Conservation (phyloP, 768 basidiomycete species). For the Termitomyces sp. region DNA sequence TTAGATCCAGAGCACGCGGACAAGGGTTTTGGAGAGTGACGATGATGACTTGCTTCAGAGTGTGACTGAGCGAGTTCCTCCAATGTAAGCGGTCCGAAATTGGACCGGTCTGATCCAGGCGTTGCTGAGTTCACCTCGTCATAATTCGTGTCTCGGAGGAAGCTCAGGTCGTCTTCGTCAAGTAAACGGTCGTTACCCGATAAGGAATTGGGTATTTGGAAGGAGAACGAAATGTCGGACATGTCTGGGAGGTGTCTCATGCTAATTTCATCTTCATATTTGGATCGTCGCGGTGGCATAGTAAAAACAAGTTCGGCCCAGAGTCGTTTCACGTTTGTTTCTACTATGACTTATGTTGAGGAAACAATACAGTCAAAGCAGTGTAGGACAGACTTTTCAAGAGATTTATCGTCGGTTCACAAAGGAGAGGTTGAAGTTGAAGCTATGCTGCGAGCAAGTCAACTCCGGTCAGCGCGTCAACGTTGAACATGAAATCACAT, state of each 20-base stretch:
- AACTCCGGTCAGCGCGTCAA: neutral
- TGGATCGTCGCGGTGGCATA: constrained; percentile 19
- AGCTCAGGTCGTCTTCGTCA: constrained; percentile 38
- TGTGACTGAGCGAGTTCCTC: constrained; percentile 23
- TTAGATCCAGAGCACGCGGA: neutral
- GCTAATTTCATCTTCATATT: constrained; percentile 36
- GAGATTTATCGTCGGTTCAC: neutral
- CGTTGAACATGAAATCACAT: constrained; percentile 7
- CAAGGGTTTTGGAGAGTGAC: neutral
- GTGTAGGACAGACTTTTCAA: neutral
- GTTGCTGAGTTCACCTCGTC: constrained; percentile 27
- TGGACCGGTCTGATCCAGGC: constrained; percentile 19
- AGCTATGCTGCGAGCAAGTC: neutral
- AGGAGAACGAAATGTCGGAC: constrained; percentile 46
- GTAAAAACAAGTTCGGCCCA: neutral
- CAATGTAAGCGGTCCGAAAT: constrained; percentile 28
- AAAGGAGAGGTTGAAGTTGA: neutral
- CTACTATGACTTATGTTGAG: neutral
- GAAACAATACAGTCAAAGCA: neutral
- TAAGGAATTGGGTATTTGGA: constrained; percentile 43
- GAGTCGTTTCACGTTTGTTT: neutral
- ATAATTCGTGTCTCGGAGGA: constrained; percentile 33
- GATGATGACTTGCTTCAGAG: neutral
- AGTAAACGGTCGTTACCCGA: constrained; percentile 47
- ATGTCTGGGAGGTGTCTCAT: constrained; percentile 50